A percentile compares a stretch with the other conserved stretches of the same genome.
Evolutionary conservation across 2,329 filamentous ascomycete genomes (phyloP).

Genomic region (Xylaria sp.): DNA sequence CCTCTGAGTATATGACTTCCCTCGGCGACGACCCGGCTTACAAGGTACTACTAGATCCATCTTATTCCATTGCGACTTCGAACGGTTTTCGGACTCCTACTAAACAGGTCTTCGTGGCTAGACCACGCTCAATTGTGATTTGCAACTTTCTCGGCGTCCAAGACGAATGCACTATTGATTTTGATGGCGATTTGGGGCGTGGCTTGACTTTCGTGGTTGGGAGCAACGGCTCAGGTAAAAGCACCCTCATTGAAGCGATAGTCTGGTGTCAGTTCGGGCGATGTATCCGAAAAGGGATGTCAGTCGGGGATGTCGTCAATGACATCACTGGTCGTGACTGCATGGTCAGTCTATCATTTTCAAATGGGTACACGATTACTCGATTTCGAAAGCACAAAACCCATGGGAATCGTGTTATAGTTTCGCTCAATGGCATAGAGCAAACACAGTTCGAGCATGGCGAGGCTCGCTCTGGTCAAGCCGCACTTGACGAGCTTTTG

Average conservation of each 20-base stretch:
- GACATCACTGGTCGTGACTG: conserved; percentile 46
- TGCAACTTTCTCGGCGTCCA: conserved; percentile 51
- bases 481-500: conserved; percentile 46
- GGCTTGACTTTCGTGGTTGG: conserved; percentile 48
- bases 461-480: conserved; percentile 41
- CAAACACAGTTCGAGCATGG: conserved; percentile 46
- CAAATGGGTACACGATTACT: conserved; percentile 48
- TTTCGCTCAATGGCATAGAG: conserved; percentile 43
- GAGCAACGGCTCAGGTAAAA: conserved; percentile 49
- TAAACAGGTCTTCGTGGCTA: conserved; percentile 44
- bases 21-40: conserved; percentile 29
- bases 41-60: conserved; percentile 33
- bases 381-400: conserved; percentile 46
- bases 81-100: conserved; percentile 1
- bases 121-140: conserved; percentile 44
- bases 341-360: conserved; percentile 46
- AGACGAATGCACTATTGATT: conserved; percentile 45
- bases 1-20: conserved; percentile 17
- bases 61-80: conserved; percentile 17
- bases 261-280: conserved; percentile 51
- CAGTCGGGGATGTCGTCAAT: conserved; percentile 48
- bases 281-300: conserved; percentile 46
- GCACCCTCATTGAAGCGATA: conserved; percentile 50
- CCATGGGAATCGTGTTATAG: conserved; percentile 44
- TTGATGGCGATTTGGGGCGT: conserved; percentile 40